A percentile compares a stretch with the other conserved stretches of the same genome.
Evolutionary conservation across 768 basidiomycete species (phyloP).

Genomic region (button mushroom (Agaricus bisporus)): DNA sequence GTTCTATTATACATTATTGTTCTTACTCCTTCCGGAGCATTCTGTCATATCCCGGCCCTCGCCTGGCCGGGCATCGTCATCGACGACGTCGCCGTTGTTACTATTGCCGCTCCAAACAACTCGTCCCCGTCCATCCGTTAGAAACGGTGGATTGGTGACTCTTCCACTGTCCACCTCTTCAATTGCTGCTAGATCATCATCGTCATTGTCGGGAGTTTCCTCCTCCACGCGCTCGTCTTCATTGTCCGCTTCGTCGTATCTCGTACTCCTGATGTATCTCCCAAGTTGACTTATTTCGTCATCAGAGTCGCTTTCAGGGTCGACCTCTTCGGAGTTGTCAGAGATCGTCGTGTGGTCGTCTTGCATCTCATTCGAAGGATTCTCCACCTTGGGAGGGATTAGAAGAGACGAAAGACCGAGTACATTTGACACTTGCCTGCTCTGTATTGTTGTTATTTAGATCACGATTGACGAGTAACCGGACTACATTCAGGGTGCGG

Average conservation of each 20-base stretch:
- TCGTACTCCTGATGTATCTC: background rate
- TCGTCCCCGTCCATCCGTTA: slow-evolving; percentile 60
- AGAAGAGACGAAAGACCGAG: background rate
- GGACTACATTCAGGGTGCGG: slow-evolving; percentile 3
- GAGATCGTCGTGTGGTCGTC: slow-evolving; percentile 25
- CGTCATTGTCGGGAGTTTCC: background rate
- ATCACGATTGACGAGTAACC: background rate
- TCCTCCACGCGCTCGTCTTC: slow-evolving; percentile 7
- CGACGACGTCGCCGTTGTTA: slow-evolving; percentile 8
- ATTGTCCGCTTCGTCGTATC: slow-evolving; percentile 12
- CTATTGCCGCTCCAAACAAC: slow-evolving; percentile 39
- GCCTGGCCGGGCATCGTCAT: slow-evolving; percentile 1
- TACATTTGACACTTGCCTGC: background rate
- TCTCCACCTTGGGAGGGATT: background rate
- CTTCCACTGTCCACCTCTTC: slow-evolving; percentile 4
- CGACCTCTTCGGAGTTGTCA: slow-evolving; percentile 25
- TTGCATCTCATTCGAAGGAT: background rate
- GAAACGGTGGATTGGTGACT: slow-evolving; percentile 40
- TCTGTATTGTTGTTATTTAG: background rate
- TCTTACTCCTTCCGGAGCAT: background rate
- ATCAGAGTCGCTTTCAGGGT: slow-evolving; percentile 18
- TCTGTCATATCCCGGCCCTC: slow-evolving; percentile 1
- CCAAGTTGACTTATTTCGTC: slow-evolving; percentile 12
- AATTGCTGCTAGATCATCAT: background rate
- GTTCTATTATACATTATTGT: background rate